Evolutionary conservation across 208 protist genomes (phyloP).

Genomic region (Trypanosoma vivax): DNA sequence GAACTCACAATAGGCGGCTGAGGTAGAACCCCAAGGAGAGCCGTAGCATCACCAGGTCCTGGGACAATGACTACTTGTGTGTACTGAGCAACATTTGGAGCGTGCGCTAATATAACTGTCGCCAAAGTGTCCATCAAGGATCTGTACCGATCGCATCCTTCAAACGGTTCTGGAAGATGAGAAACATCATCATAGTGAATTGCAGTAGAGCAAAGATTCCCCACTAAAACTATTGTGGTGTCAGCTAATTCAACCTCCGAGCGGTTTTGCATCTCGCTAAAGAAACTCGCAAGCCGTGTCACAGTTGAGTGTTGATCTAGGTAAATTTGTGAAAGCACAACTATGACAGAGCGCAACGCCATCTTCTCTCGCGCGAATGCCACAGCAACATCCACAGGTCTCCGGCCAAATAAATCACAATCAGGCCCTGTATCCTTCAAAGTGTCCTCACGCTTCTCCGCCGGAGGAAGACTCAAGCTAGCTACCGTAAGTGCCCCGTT

Average conservation of each 20-base stretch:
- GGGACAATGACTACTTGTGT: conserved; percentile 79
- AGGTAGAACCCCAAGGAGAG: conserved; percentile 64
- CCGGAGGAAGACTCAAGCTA: conserved; percentile 61
- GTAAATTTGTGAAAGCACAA: conserved; percentile 77
- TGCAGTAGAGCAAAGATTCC: conserved; percentile 68
- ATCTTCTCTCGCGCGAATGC: conserved; percentile 51
- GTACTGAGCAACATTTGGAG: conserved; percentile 66
- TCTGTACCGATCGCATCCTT: conserved; percentile 41
- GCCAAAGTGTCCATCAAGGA: conserved; percentile 50
- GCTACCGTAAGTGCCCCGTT: conserved; percentile 33
- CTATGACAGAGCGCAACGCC: conserved; percentile 64
- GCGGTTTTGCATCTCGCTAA: conserved; percentile 77
- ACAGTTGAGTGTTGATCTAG: conserved; percentile 68
- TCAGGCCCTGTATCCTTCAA: conserved; percentile 41
- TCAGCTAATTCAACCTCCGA: conserved; percentile 65
- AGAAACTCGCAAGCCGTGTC: conserved; percentile 47
- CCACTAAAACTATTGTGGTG: conserved; percentile 75
- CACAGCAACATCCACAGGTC: conserved; percentile 33
- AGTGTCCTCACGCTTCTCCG: conserved; percentile 63
- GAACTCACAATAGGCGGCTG: conserved; percentile 56
- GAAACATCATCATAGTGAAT: conserved; percentile 69
- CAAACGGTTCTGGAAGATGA: conserved; percentile 67
- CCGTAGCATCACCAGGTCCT: conserved; percentile 58
- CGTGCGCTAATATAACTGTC: conserved; percentile 43
- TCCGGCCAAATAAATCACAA: conserved; percentile 68